Evolutionary conservation across 371 early-diverging fungal genomes (phyloP).

Genomic region (Haplosporangium sp.): DNA sequence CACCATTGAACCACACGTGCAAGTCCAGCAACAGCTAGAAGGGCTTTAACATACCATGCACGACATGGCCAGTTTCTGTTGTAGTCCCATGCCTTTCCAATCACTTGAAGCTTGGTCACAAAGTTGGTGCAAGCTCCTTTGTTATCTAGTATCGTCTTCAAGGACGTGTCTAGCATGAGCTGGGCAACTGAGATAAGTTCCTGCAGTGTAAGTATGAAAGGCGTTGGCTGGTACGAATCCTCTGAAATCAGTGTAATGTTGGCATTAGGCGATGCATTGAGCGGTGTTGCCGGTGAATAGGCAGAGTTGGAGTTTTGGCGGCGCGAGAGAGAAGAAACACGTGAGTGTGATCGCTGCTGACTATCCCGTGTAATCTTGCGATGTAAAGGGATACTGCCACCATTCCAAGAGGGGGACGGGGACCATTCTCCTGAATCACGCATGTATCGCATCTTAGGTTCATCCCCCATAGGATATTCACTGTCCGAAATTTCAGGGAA

Average conservation of each 20-base stretch:
- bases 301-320: slow-evolving; percentile 25
- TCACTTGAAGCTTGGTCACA: slow-evolving; percentile 64
- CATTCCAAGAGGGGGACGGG: slow-evolving; percentile 54
- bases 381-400: slow-evolving; percentile 54
- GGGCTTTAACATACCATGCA: slow-evolving; percentile 66
- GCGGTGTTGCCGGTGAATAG: slow-evolving; percentile 36
- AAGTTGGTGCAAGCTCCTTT: slow-evolving; percentile 64
- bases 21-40: slow-evolving; percentile 67
- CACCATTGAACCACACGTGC: slow-evolving; percentile 74
- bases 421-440: slow-evolving; percentile 56
- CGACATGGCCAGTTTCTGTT: slow-evolving; percentile 71
- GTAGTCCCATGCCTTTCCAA: slow-evolving; percentile 64
- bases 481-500: slow-evolving; percentile 49
- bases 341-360: slow-evolving; percentile 51
- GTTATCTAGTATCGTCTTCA: slow-evolving; percentile 65
- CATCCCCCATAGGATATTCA: slow-evolving; percentile 43
- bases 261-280: slow-evolving; percentile 52
- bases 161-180: slow-evolving; percentile 66
- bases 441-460: slow-evolving; percentile 36
- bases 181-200: slow-evolving; percentile 69
- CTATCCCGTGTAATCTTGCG: slow-evolving; percentile 52
- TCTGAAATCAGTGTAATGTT: slow-evolving; percentile 65
- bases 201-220: slow-evolving; percentile 69
- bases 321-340: slow-evolving; percentile 46
- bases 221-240: slow-evolving; percentile 70